Evolutionary conservation across 768 basidiomycete genomes (phyloP).

Genomic region (Pulveroboletus ravenelii): DNA sequence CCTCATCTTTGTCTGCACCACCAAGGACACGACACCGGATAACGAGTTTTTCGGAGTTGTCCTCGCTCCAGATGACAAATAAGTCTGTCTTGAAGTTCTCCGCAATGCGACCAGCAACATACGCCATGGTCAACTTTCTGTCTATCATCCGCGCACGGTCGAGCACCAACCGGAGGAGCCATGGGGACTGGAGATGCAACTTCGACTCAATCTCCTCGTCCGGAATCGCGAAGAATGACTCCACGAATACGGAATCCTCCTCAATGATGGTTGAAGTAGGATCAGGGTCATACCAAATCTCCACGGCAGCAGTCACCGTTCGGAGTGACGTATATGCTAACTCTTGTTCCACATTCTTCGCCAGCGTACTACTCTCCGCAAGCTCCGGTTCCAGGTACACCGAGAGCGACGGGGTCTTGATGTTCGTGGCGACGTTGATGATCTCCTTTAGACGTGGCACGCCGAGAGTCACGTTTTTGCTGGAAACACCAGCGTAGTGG

Average conservation of each 20-base stretch:
- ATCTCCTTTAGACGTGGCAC: conserved; percentile 99
- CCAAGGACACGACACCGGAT: conserved; percentile 93
- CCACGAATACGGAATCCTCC: conserved; percentile 92
- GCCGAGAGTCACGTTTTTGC: conserved; percentile 98
- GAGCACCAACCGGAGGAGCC: conserved; percentile 94
- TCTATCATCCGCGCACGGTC: conserved; percentile 98
- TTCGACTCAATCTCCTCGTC: conserved; percentile 94
- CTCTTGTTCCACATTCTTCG: conserved; percentile 90
- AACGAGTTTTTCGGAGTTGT: conserved; percentile 95
- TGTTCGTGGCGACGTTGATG: conserved; percentile 97
- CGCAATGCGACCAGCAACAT: conserved; percentile 89
- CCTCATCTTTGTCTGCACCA: conserved; percentile 81
- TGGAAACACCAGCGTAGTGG: conserved; percentile 99
- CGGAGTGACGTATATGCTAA: conserved; percentile 90
- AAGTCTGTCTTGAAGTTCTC: conserved; percentile 94
- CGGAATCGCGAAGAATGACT: conserved; percentile 98
- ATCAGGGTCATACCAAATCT: conserved; percentile 98
- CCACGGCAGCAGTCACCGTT: conserved; percentile 90
- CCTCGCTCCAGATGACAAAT: conserved; percentile 98
- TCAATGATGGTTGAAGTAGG: conserved; percentile 91
- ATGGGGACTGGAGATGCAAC: conserved; percentile 88
- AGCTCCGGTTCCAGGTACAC: conserved; percentile 81
- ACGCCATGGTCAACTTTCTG: conserved; percentile 91
- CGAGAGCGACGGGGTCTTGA: conserved; percentile 96
- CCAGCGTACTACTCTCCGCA: conserved; percentile 52